Base-by-base conservation (phyloP, 257 asterid species). In the Fraxinus americana region DNA sequence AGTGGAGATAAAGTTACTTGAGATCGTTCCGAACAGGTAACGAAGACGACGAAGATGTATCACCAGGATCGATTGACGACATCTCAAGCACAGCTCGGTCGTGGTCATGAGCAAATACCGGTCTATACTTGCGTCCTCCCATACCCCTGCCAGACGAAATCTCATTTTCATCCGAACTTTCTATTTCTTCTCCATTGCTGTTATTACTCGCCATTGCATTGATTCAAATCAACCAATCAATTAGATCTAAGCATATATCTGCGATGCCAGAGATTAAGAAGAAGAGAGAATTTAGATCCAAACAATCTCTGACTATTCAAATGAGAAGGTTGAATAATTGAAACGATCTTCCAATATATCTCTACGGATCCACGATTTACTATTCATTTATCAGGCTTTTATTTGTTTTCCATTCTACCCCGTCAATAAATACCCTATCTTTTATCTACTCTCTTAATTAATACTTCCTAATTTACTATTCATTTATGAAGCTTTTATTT, bases 51-150 rank as follows among this genome's bases (percentile, higher is more conserved):
- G 91, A 87, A 76, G 92, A 84, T 23, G 83, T 83, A 57, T 52
- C 76, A 71, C 72, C 75, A 13, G 91, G 96, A 80, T 88, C 90
- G 76, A 89, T 79, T 14, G 92, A 83, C 30, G 96, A 83, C 92
- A 91, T 91, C 88, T 91, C 93, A 12, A 89, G 78, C 57, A 87
- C 89, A 65, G 94, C 96, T 36, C 91, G 91, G 86, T 90, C 91
- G 36, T 82, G 73, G 76, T 91, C 92, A 69, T 91, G 90, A 9
- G 96, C 96, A 78, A 89, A 89, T 1, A 91, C 93, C 21, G 96
- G 93, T 67, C 86, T 82, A 86, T 91, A 91, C 85, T 88, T 87
- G 67, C 96, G 91, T 23, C 88, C 91, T 43, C 90, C 90, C 83
- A 76, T 68, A 73, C 89, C 92, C 74, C 86, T 78, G 66, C 86